Conservation (phyloP, 495 filamentous ascomycete genomes). For the Lasiosphaeria ovina region DNA sequence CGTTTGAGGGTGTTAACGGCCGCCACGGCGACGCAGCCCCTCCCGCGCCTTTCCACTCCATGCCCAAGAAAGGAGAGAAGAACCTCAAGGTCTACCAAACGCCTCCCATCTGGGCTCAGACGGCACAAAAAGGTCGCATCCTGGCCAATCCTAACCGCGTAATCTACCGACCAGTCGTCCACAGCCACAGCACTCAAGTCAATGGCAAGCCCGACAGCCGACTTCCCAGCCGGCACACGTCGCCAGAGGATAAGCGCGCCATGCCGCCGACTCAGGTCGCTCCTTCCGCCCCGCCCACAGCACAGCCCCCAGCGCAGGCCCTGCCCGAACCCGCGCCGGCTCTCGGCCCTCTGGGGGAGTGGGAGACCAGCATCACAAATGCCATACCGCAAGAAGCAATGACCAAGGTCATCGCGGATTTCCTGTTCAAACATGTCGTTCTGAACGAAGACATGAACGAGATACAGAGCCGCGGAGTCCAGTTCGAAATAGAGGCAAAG, state of each 20-base stretch:
- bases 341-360: constrained; percentile 51
- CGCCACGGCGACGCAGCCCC: constrained; percentile 26
- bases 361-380: constrained; percentile 72
- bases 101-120: constrained; percentile 48
- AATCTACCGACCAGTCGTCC: constrained; percentile 33
- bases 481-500: constrained; percentile 91
- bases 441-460: constrained; percentile 54
- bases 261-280: constrained; percentile 20
- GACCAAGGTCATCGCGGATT: constrained; percentile 67
- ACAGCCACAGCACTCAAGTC: constrained; percentile 22
- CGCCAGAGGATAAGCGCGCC: constrained; percentile 44
- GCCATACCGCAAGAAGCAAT: constrained; percentile 65
- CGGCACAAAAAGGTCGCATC: constrained; percentile 21
- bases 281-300: constrained; percentile 3
- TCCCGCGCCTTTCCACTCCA: constrained; percentile 23
- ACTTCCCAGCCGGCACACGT: constrained; percentile 44
- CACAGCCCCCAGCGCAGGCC: constrained; percentile 1
- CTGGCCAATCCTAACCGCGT: constrained; percentile 38
- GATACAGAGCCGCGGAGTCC: constrained; percentile 53
- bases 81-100: constrained; percentile 29
- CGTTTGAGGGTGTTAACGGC: constrained; percentile 43
- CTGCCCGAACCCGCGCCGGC: constrained; percentile 7
- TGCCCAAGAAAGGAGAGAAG: constrained; percentile 34
- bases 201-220: constrained; percentile 43
- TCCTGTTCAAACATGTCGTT: constrained; percentile 68